These are phyloP conservation scores for Alternaria alternata DNA, from an alignment of 2,329 filamentous ascomycete species.

Conservation along the genomic window DNA sequence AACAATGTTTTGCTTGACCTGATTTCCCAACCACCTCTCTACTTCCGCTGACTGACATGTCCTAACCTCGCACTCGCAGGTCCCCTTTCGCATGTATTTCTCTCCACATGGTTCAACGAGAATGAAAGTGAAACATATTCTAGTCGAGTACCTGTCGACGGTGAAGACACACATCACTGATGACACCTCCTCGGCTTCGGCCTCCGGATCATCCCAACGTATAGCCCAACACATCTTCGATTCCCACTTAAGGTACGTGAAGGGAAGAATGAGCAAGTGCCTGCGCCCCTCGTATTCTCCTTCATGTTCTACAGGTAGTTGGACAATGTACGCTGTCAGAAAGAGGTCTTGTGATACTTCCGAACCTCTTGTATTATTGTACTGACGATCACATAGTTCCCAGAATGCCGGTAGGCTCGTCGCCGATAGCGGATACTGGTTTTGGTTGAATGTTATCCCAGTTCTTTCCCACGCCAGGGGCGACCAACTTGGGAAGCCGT, in stretches of 20 bases:
- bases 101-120: neutral
- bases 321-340: neutral
- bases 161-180: too few relatives aligned
- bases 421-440: neutral
- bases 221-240: too few relatives aligned
- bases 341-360: neutral
- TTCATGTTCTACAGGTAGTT: neutral
- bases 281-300: too few relatives aligned
- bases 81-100: neutral
- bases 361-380: neutral
- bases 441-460: accelerated
- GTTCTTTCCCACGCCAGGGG: neutral
- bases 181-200: too few relatives aligned
- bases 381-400: neutral
- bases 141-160: too few relatives aligned
- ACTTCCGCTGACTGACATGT: too few relatives aligned
- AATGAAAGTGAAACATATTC: too few relatives aligned
- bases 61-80: too few relatives aligned
- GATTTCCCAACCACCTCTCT: neutral
- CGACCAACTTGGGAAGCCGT: neutral
- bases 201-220: too few relatives aligned
- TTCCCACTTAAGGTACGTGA: too few relatives aligned
- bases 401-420: neutral
- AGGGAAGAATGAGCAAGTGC: too few relatives aligned
- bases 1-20: neutral